Base-by-base conservation (phyloP, 208 protist genomes). In the Giardia muris region DNA sequence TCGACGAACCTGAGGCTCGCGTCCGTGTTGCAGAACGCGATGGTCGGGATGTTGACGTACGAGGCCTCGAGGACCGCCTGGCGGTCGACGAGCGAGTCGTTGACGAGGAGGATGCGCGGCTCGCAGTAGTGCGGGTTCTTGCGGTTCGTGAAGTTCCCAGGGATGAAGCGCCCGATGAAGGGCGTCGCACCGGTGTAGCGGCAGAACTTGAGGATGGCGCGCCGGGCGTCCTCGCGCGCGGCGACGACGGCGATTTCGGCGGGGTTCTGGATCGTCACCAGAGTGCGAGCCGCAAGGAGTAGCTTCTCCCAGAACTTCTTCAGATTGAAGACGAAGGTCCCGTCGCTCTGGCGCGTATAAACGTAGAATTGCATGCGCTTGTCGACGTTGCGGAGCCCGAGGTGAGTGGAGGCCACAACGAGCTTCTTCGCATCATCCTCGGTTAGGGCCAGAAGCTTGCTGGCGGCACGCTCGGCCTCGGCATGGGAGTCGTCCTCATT, bases 31-130 rank as follows among this genome's bases (percentile, higher is more conserved):
- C 97, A 98, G 95, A 99, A 96, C 93, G 98, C 97, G 93, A 99
- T 99, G 93, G 97, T 96, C 87, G 98, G 98, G 94, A 99, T 98
- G 96, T 99, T 99, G 92, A 97, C 97, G 93, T 99, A 99, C 48
- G 97, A 95, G 47, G 98, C 95, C 96, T 99, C 98, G 46, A 92
- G 94, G 89, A 99, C 95, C 57, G 93, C 93, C 67, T 94, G 92
- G 45, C 92, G 86, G 67, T 95, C 94, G 87, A 91, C 3, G 67
- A 2, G 0, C 22, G 94, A 92, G 88, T 95, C 94, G 30, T 57
- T 92, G 46, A 94, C 87, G 46, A 95, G 86, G 0, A 95, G 4
- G 43, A 95, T 30, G 39, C 47, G 22, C n/a, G 94, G 94, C 48
- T 95, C 94, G 4, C 92, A 87, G 67, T 93, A 95, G 0, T 91